A percentile compares a stretch with the other conserved stretches of the same genome.
phyloP scores from a whole-genome alignment of 495 filamentous ascomycete genomes.

The Aspergillus taichungensis region DNA sequence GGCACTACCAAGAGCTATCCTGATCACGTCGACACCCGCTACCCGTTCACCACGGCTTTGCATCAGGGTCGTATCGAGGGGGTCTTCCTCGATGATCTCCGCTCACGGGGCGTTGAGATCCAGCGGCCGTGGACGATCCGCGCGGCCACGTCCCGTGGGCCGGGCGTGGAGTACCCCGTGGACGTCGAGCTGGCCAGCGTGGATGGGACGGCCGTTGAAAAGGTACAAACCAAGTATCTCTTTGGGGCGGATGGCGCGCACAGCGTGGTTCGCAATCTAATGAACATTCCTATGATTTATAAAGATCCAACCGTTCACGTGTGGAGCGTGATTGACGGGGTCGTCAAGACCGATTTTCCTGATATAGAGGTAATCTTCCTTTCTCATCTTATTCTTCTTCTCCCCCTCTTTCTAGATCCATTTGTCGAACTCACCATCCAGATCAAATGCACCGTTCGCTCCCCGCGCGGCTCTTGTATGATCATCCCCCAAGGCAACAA shows the following conservation, averaged over 20 bases:
- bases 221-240: slow-evolving; percentile 42
- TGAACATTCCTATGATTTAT: slow-evolving; percentile 39
- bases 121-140: slow-evolving; percentile 45
- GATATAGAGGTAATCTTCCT: slow-evolving; percentile 46
- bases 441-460: slow-evolving; percentile 70
- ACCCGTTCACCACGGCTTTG: slow-evolving; percentile 45
- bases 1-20: slow-evolving; percentile 45
- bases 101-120: slow-evolving; percentile 24
- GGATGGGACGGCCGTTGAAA: slow-evolving; percentile 51
- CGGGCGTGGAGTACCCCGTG: slow-evolving; percentile 37
- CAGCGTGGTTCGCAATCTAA: slow-evolving; percentile 39
- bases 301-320: slow-evolving; percentile 44
- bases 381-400: not conserved
- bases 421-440: slow-evolving; percentile 23
- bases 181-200: slow-evolving; percentile 56
- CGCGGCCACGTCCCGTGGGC: slow-evolving; percentile 36
- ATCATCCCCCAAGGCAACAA: slow-evolving; percentile 60
- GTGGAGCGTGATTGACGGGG: slow-evolving; percentile 69
- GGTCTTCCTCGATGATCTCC: slow-evolving; percentile 40
- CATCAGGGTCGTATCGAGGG: slow-evolving; percentile 48
- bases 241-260: slow-evolving; percentile 46
- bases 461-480: slow-evolving; percentile 47
- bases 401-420: not conserved
- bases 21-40: slow-evolving; percentile 44
- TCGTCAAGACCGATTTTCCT: slow-evolving; percentile 59